phyloP scores from a whole-genome alignment of 31 red algal genomes.

The Porphyra umbilicalis region DNA sequence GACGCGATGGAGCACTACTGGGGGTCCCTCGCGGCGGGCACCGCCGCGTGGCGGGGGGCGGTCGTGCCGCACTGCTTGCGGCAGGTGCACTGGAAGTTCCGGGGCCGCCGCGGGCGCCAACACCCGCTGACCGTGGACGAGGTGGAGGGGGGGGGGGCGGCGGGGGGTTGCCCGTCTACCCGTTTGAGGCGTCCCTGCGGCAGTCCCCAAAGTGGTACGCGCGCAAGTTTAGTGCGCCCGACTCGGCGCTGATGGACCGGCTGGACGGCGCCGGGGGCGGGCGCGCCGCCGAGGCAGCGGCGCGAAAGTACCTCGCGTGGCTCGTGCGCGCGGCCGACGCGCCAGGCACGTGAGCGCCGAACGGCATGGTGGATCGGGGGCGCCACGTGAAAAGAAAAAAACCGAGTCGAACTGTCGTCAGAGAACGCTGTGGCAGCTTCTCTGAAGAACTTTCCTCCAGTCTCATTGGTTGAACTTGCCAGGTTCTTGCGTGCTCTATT shows the following conservation, averaged over 20 bases:
- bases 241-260: conserved; percentile 51
- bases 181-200: conserved; percentile 12
- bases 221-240: conserved; percentile 42
- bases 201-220: conserved; percentile 30
- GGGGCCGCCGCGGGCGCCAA: conserved; percentile 4
- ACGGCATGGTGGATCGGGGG: too few relatives aligned
- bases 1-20: neutral
- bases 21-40: neutral
- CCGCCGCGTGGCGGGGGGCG: neutral
- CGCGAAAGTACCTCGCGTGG: too few relatives aligned
- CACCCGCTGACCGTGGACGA: conserved; percentile 9
- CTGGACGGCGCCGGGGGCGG: too few relatives aligned
- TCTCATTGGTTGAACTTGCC: too few relatives aligned
- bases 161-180: neutral
- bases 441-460: too few relatives aligned
- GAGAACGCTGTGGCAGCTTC: too few relatives aligned
- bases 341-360: too few relatives aligned
- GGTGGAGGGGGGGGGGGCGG: neutral
- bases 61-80: neutral
- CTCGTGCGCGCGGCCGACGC: too few relatives aligned
- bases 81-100: conserved; percentile 3
- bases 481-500: too few relatives aligned
- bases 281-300: too few relatives aligned
- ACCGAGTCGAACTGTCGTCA: too few relatives aligned
- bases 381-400: too few relatives aligned